Conservation (phyloP, 805 yeast species). For the Wickerhamomyces rabaulensis region DNA sequence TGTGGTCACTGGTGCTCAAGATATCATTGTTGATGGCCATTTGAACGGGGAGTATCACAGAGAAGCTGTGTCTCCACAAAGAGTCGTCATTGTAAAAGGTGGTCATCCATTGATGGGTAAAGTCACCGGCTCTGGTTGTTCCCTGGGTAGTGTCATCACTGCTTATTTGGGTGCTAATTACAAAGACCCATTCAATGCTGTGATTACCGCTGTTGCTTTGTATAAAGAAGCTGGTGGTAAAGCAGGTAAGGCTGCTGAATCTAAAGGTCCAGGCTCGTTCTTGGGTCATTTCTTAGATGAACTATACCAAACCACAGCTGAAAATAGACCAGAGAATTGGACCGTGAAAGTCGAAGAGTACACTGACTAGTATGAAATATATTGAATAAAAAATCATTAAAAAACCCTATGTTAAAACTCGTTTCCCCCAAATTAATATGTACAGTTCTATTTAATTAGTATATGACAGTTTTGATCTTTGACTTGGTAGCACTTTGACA, state of each 20-base stretch:
- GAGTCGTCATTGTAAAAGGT: conserved; percentile 38
- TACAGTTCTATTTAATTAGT: conserved; percentile 30
- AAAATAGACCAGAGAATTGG: conserved; percentile 7
- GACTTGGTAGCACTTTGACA: conserved; percentile 53
- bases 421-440: not conserved
- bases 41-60: conserved; percentile 20
- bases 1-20: conserved; percentile 64
- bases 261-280: conserved; percentile 14
- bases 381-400: not conserved
- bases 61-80: conserved; percentile 21
- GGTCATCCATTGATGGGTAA: conserved; percentile 59
- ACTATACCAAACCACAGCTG: conserved; percentile 2
- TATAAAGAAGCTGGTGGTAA: conserved; percentile 14
- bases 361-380: not conserved
- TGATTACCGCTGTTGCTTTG: conserved; percentile 12
- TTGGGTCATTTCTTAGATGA: conserved; percentile 9
- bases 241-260: conserved; percentile 8
- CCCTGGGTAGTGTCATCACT: conserved; percentile 69
- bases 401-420: not conserved
- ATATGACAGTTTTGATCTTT: conserved; percentile 44
- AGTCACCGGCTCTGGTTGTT: conserved; percentile 82
- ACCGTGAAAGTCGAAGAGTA: conserved; percentile 2
- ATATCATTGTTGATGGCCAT: conserved; percentile 45
- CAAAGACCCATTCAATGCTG: conserved; percentile 8
- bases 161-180: conserved; percentile 27